A percentile compares a stretch with the other conserved stretches of the same genome.
phyloP scores from a whole-genome alignment of 2,329 filamentous ascomycete species.

The Arthrocladium fulminans region DNA sequence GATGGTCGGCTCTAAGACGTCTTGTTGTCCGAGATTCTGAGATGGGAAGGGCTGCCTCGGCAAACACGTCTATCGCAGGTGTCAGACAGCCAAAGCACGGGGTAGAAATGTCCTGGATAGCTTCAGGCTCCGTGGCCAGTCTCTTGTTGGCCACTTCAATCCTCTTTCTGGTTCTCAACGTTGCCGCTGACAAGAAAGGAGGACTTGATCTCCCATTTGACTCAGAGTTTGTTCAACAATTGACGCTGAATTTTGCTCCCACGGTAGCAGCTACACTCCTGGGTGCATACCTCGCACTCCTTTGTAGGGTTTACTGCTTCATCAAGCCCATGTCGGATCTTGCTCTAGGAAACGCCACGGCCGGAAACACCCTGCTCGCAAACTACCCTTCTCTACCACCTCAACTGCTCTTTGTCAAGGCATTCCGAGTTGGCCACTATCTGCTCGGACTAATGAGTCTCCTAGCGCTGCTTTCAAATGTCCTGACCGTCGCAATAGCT shows the following conservation, averaged over 20 bases:
- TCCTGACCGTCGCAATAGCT: conserved; percentile 45
- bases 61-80: too few relatives aligned
- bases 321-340: conserved; percentile 49
- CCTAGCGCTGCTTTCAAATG: conserved; percentile 43
- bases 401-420: conserved; percentile 42
- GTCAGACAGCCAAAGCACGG: not conserved
- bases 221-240: conserved; percentile 31
- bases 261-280: conserved; percentile 43
- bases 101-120: not conserved
- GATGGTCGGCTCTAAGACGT: too few relatives aligned
- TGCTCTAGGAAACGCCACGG: conserved; percentile 30
- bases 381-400: conserved; percentile 50
- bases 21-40: too few relatives aligned
- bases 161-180: not conserved
- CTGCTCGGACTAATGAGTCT: conserved; percentile 41
- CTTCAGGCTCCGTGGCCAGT: not conserved
- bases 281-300: conserved; percentile 48
- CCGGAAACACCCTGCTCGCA: conserved; percentile 34
- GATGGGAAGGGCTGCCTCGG: too few relatives aligned
- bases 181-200: conserved; percentile 10
- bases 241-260: conserved; percentile 39
- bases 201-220: conserved; percentile 31
- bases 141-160: not conserved
- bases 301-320: conserved; percentile 47
- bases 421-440: conserved; percentile 38